Base-by-base conservation (phyloP, 352 stramenopile species). In the Thalassiosira delicatula region DNA sequence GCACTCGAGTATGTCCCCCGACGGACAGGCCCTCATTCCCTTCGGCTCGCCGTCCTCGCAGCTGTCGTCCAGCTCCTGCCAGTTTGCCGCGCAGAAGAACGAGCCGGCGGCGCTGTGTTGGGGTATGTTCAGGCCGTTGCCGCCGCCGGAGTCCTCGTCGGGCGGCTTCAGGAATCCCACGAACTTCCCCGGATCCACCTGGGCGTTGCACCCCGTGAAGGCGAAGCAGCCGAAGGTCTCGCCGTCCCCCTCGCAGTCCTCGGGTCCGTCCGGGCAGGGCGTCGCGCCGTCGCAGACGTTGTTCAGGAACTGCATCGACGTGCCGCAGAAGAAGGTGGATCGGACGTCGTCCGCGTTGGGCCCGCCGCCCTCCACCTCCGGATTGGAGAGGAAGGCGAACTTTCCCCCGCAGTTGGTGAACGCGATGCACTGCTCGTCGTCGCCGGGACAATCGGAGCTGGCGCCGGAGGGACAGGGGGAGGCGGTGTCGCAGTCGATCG, bases 41-140 rank as follows among this genome's bases (percentile, higher is more conserved):
- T 42, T 42, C 9, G 87, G 88, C 33, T 70, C 83, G 9, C 71
- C 79, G n/a, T 57, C 32, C 19, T 82, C 84, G 80, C 91, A 95
- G 60, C 76, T 83, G 42, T 82, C 42, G 7, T 87, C 69, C 19
- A 91, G 63, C 73, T 90, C 77, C 57, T 84, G 80, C 88, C 88
- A 95, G 54, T 86, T 85, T 8, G 32, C 76, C 23, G 89, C 91
- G 51, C 91, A 95, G 80, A 90, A 95, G 78, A 92, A 94, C 71
- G 65, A 7, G 66, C 70, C 67, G 77, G 77, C 54, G 35, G 35
- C 35, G 5, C 5, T 12, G 35, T 42, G 35, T 12, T 12, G 35
- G 5, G 49, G 49, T 25, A 57, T 17, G 49, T 57, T 19, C 49
- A 4, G 4, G 19, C 23, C 49, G 49, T n/a, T 19, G 17, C 17